Evolutionary conservation across 495 filamentous ascomycete genomes (phyloP).

Genomic region (Penicillium coprophilum): DNA sequence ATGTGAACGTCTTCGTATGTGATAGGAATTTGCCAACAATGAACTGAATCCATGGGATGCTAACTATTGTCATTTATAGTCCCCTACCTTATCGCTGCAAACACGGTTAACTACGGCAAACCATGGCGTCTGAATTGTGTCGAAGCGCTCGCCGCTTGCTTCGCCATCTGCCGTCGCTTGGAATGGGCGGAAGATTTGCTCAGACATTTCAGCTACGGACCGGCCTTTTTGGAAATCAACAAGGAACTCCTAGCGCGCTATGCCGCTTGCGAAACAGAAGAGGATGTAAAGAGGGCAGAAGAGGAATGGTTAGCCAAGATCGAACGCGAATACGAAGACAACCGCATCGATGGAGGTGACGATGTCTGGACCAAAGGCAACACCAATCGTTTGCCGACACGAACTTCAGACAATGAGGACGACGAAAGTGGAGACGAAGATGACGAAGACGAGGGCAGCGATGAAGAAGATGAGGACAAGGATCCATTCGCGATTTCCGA

Average conservation of each 20-base stretch:
- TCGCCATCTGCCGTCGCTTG: conserved; percentile 83
- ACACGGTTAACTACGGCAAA: conserved; percentile 94
- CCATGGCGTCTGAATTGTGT: conserved; percentile 94
- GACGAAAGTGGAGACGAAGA: conserved; percentile 55
- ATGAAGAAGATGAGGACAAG: conserved; percentile 50
- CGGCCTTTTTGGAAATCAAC: conserved; percentile 87
- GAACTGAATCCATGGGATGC: background rate
- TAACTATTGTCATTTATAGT: conserved; percentile 39
- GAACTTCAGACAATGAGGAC: conserved; percentile 52
- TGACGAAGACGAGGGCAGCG: conserved; percentile 45
- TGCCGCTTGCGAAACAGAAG: conserved; percentile 76
- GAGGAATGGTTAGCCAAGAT: conserved; percentile 84
- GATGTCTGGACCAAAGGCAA: conserved; percentile 88
- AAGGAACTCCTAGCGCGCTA: conserved; percentile 77
- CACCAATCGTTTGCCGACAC: conserved; percentile 63
- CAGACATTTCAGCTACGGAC: conserved; percentile 82
- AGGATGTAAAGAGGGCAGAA: conserved; percentile 83
- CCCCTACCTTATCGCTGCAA: conserved; percentile 94
- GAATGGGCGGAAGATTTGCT: conserved; percentile 88
- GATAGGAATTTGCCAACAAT: background rate
- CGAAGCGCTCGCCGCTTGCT: conserved; percentile 89
- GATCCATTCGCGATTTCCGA: conserved; percentile 75
- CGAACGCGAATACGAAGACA: conserved; percentile 85
- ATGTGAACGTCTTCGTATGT: conserved; percentile 74
- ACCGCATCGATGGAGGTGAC: conserved; percentile 57